Evolutionary conservation across 2,329 filamentous ascomycete genomes (phyloP).

Genomic region (Bertia moriformis): DNA sequence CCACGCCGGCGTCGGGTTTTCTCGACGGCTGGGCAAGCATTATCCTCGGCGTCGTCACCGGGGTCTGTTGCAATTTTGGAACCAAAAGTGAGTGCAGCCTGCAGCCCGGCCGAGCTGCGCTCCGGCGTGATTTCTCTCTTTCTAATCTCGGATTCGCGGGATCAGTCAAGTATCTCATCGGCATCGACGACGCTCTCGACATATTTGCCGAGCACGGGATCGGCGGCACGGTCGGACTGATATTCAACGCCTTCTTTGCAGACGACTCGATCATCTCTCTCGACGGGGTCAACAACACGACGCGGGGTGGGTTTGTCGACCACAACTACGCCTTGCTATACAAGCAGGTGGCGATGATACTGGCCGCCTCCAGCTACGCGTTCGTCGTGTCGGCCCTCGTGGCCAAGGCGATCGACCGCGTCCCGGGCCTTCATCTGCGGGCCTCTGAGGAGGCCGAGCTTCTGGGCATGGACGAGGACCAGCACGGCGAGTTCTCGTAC

Average conservation of each 20-base stretch:
- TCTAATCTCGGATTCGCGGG: constrained; percentile 27
- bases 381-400: constrained; percentile 63
- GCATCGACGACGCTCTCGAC: constrained; percentile 58
- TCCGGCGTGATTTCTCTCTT: background rate
- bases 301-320: constrained; percentile 58
- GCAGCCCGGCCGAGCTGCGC: no score
- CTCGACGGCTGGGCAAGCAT: constrained; percentile 55
- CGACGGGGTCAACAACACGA: constrained; percentile 57
- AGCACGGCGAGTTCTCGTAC: constrained; percentile 80
- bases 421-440: constrained; percentile 67
- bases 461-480: constrained; percentile 78
- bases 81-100: constrained; percentile 33
- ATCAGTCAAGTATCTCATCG: constrained; percentile 28
- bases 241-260: constrained; percentile 63
- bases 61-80: constrained; percentile 51
- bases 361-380: constrained; percentile 49
- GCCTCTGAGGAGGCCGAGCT: constrained; percentile 71
- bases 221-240: constrained; percentile 52
- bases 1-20: constrained; percentile 55
- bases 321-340: constrained; percentile 63
- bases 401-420: constrained; percentile 59
- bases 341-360: constrained; percentile 66
- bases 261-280: constrained; percentile 58
- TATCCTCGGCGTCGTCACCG: constrained; percentile 48
- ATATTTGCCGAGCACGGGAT: constrained; percentile 60